Evolutionary conservation across 2,329 filamentous ascomycete genomes (phyloP).

Genomic region (Cercospora zeina): DNA sequence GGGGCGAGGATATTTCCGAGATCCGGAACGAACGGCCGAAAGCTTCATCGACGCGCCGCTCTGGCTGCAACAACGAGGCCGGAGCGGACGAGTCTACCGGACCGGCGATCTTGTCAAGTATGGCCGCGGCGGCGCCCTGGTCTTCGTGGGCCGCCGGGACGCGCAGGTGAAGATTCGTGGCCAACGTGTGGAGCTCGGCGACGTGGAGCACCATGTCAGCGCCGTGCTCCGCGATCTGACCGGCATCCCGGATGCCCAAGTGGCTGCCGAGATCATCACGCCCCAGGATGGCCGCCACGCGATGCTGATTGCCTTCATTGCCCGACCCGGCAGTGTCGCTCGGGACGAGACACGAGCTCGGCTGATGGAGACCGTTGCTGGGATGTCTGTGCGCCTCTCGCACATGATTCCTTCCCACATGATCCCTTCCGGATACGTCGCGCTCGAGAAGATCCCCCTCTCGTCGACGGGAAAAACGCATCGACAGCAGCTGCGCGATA

Average conservation of each 20-base stretch:
- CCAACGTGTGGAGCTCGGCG: background rate
- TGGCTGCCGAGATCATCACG: no score
- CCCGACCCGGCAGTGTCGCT: no score
- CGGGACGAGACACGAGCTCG: background rate
- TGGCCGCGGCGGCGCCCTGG: background rate
- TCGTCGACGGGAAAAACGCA: background rate
- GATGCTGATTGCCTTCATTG: no score
- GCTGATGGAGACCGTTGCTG: no score
- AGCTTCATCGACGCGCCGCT: no score
- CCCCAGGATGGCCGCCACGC: no score
- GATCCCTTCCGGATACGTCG: background rate
- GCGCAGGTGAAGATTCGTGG: background rate
- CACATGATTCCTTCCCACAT: background rate
- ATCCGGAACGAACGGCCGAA: no score
- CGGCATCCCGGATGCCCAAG: background rate
- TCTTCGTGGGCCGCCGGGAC: background rate
- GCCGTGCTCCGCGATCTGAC: background rate
- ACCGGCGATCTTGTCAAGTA: background rate
- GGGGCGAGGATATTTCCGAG: no score
- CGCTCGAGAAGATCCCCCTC: background rate
- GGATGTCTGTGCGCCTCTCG: no score
- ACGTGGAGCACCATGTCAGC: background rate
- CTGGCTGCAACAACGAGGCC: no score
- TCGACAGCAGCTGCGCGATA: background rate
- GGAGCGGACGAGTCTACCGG: background rate